phyloP scores from a whole-genome alignment of 768 basidiomycete species.

The Lepiota brunneoincarnata region DNA sequence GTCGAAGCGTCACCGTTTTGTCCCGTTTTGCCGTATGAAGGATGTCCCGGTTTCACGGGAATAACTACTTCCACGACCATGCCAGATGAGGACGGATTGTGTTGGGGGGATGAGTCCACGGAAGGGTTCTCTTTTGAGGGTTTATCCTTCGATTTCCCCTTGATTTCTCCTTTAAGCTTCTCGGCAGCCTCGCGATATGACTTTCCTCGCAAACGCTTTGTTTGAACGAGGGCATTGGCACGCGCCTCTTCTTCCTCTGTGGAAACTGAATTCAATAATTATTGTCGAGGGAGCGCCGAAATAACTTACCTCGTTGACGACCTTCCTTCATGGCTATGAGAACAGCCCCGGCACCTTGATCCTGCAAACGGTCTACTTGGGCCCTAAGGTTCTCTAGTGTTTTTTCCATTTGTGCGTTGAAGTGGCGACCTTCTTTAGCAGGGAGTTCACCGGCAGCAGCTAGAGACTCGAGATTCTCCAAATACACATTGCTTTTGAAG shows the following conservation, averaged over 20 bases:
- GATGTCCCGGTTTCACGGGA: slow-evolving; percentile 24
- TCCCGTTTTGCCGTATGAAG: slow-evolving; percentile 16
- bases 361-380: slow-evolving; percentile 69
- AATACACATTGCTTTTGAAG: slow-evolving; percentile 76
- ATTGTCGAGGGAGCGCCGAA: background rate
- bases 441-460: slow-evolving; percentile 70
- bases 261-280: slow-evolving; percentile 10
- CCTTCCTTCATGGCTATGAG: slow-evolving; percentile 63
- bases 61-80: slow-evolving; percentile 60
- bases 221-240: slow-evolving; percentile 39
- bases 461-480: slow-evolving; percentile 71
- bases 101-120: slow-evolving; percentile 3
- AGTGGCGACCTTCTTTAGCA: slow-evolving; percentile 81
- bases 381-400: slow-evolving; percentile 51
- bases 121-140: background rate
- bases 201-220: slow-evolving; percentile 77
- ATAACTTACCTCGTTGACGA: slow-evolving; percentile 52
- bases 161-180: slow-evolving; percentile 26
- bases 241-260: slow-evolving; percentile 44
- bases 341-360: slow-evolving; percentile 61
- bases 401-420: slow-evolving; percentile 76
- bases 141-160: slow-evolving; percentile 15
- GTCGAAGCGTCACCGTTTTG: slow-evolving; percentile 32
- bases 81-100: slow-evolving; percentile 29
- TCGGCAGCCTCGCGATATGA: slow-evolving; percentile 63